These are phyloP conservation scores for Emericellopsis terricola DNA, from an alignment of 495 filamentous ascomycete species.

Conservation along the genomic window DNA sequence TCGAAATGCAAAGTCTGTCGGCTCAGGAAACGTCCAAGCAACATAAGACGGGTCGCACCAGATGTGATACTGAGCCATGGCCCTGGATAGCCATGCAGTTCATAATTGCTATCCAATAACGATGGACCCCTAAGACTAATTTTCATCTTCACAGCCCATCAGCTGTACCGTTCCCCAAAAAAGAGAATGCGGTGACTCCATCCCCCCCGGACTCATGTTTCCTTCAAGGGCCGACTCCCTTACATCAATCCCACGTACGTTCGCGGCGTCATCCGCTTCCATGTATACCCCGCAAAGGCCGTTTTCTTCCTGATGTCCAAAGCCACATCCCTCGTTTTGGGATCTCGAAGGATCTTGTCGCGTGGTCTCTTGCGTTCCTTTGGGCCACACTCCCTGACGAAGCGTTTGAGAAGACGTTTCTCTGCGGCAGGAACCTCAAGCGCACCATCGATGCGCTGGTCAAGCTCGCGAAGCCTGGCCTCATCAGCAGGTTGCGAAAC, in stretches of 20 bases:
- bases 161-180: too few relatives aligned
- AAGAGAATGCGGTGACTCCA: too few relatives aligned
- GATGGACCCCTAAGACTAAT: too few relatives aligned
- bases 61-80: too few relatives aligned
- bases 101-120: too few relatives aligned
- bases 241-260: background rate
- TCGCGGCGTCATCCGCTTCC: conserved; percentile 27
- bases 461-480: conserved; percentile 21
- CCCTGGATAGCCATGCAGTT: too few relatives aligned
- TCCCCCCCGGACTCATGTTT: too few relatives aligned
- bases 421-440: conserved; percentile 7
- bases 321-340: conserved; percentile 36
- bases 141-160: too few relatives aligned
- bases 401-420: conserved; percentile 19
- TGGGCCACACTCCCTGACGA: conserved; percentile 17
- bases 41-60: background rate
- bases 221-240: too few relatives aligned
- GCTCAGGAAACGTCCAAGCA: conserved; percentile 9
- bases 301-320: conserved; percentile 63
- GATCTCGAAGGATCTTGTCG: conserved; percentile 65
- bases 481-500: conserved; percentile 26
- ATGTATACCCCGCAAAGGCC: conserved; percentile 86
- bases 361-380: conserved; percentile 55
- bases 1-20: conserved; percentile 35
- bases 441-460: conserved; percentile 24